Evolutionary conservation across 768 basidiomycete genomes (phyloP).

Genomic region (Pleurotus cornucopiae): DNA sequence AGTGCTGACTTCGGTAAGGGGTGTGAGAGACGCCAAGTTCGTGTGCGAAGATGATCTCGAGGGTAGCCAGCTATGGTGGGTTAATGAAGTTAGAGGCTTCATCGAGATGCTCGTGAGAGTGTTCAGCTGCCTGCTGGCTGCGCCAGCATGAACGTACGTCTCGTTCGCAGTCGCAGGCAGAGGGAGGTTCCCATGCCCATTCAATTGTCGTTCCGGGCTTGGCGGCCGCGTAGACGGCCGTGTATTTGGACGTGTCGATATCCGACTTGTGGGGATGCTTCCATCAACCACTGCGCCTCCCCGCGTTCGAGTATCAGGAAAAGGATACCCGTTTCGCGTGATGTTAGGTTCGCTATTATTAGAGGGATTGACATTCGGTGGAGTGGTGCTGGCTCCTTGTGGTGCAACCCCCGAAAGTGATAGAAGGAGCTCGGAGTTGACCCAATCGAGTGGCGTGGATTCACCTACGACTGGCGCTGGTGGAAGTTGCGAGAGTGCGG

Average conservation of each 20-base stretch:
- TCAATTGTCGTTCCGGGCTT: conserved; percentile 49
- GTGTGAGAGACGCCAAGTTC: conserved; percentile 5
- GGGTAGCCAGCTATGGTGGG: conserved; percentile 36
- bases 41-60: conserved; percentile 31
- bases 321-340: background rate
- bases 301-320: background rate
- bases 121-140: conserved; percentile 47
- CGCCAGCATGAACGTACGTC: conserved; percentile 48
- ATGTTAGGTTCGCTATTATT: conserved; percentile 5
- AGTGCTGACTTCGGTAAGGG: background rate
- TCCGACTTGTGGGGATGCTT: conserved; percentile 13
- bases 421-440: conserved; percentile 80
- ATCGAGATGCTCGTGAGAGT: conserved; percentile 54
- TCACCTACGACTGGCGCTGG: conserved; percentile 40
- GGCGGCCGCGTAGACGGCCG: conserved; percentile 43
- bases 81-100: conserved; percentile 55
- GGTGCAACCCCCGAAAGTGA: conserved; percentile 38
- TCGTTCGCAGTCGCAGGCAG: conserved; percentile 26
- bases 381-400: conserved; percentile 15
- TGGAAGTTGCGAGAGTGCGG: conserved; percentile 35
- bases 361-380: conserved; percentile 15
- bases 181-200: conserved; percentile 1
- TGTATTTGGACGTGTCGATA: conserved; percentile 21
- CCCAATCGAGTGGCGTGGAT: conserved; percentile 63
- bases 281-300: conserved; percentile 2